Conservation (phyloP, 2,329 filamentous ascomycete species). For the Pyricularia pennisetigena region DNA sequence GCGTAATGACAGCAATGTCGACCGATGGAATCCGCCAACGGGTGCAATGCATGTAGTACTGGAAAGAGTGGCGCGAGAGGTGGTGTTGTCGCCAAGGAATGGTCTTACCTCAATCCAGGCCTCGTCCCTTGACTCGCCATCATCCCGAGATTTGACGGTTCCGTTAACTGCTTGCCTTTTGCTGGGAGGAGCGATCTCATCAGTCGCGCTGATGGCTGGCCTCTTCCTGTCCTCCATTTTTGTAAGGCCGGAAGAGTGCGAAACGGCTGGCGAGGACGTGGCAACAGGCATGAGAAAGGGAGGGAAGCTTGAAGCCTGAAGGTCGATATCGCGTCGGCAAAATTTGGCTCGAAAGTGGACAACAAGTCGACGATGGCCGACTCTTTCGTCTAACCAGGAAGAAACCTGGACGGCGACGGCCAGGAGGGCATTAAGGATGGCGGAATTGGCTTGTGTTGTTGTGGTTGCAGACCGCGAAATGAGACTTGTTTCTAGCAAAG, state of each 20-base stretch:
- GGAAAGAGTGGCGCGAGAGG: constrained; percentile 4
- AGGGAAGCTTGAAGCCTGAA: constrained; percentile 5
- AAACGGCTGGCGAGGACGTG: constrained; percentile 58
- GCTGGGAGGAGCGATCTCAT: constrained; percentile 78
- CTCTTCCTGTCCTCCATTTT: constrained; percentile 99
- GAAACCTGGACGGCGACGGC: neutral
- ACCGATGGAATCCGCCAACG: neutral
- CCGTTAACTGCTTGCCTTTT: constrained; percentile 92
- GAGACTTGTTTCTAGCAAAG: neutral
- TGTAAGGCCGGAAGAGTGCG: constrained; percentile 71
- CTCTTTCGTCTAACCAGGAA: neutral
- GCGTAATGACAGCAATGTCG: constrained; percentile 8
- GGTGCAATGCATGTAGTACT: neutral
- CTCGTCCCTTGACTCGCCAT: constrained; percentile 48
- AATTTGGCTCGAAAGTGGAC: neutral
- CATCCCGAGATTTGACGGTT: constrained; percentile 44
- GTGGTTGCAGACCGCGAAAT: neutral
- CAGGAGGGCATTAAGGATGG: neutral
- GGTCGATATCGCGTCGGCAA: neutral
- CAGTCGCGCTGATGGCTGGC: constrained; percentile 68
- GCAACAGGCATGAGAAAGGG: constrained; percentile 77
- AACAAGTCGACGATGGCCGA: neutral
- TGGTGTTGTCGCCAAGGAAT: neutral
- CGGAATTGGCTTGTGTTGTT: neutral
- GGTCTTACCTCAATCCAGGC: constrained; percentile 55